Base-by-base conservation (phyloP, 2,329 filamentous ascomycete genomes). In the Diaporthe capsici region DNA sequence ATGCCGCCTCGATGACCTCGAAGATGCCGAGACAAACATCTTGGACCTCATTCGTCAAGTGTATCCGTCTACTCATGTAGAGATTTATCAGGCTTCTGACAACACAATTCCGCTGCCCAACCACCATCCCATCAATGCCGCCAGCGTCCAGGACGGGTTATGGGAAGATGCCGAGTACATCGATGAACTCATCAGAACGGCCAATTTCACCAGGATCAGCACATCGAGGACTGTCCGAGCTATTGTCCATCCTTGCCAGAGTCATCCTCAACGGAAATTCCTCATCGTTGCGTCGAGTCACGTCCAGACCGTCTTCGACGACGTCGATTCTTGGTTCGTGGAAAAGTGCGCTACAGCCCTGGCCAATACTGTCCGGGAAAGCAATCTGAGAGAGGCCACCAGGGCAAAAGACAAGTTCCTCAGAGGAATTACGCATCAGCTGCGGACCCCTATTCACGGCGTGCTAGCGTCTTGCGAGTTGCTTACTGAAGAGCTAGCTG, bases 391-490 rank as follows among this genome's bases (percentile, higher is more conserved):
- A 34, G 85, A 88, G 76, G 86, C 84, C 0, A 81, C 87, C 74
- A 79, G 79, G 17, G 85, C 85, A 0, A 88, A 87, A 71, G 85
- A 87, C 2, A 83, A 79, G 4, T 88, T 88, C 73, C 79, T 88
- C 0, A 82, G 86, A 5, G 85, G 86, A 0, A 83, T 88, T 12
- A 87, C 85, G 0, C 87, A 88, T 71, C 85, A 88, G 49, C 83
- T 88, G 0, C 82, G 87, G 51, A 88, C 87, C 0, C 87, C 87
- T 0, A 87, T 88, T 6, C 87, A 88, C 47, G 87, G 86, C 0
- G 86, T 88, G 3, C 81, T 88, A 0, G 82, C 82, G 1, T 82
- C 81, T 1, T 79, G 79, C 1, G 82, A 88, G 22, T 78, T 88
- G 0, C 79, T 88, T 1, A 83, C 82, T 0, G 86, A 88, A 73